phyloP scores from a whole-genome alignment of 2,329 filamentous ascomycete species.

The Chalaropsis ovoidea region DNA sequence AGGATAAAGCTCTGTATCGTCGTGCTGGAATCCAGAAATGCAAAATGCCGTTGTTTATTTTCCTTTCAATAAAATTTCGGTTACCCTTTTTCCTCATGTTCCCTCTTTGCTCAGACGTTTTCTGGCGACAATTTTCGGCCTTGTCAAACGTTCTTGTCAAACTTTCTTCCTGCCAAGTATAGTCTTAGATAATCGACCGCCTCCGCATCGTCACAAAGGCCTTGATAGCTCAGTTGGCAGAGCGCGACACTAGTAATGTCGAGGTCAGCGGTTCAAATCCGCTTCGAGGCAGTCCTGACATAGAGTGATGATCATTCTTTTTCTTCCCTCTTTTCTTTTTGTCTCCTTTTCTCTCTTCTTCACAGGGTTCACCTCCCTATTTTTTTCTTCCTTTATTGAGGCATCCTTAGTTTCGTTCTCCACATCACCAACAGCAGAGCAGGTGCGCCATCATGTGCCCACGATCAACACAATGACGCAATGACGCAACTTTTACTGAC shows the following conservation, averaged over 20 bases:
- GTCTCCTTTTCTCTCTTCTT: background rate
- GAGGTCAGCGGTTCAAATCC: slow-evolving; percentile 24
- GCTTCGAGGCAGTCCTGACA: slow-evolving; percentile 14
- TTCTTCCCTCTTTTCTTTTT: background rate
- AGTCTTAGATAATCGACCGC: background rate
- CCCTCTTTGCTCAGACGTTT: no score
- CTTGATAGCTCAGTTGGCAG: slow-evolving; percentile 19
- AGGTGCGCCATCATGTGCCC: background rate
- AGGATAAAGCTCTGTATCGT: no score
- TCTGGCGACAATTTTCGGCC: no score
- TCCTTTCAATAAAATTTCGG: no score
- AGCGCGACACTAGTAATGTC: slow-evolving; percentile 24
- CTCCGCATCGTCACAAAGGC: background rate
- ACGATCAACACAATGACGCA: background rate
- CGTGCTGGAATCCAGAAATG: no score
- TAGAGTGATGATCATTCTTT: background rate
- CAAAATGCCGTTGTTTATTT: no score
- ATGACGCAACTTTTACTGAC: background rate
- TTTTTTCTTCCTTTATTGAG: background rate
- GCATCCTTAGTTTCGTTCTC: background rate
- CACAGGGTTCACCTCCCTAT: background rate
- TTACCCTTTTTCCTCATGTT: no score
- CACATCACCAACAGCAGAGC: no score
- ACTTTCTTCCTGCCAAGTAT: no score
- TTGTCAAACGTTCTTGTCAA: no score